A percentile compares a stretch with the other conserved stretches of the same genome.
These are phyloP conservation scores for Leccinum variicolor DNA, from an alignment of 768 basidiomycete genomes.

Conservation along the genomic window DNA sequence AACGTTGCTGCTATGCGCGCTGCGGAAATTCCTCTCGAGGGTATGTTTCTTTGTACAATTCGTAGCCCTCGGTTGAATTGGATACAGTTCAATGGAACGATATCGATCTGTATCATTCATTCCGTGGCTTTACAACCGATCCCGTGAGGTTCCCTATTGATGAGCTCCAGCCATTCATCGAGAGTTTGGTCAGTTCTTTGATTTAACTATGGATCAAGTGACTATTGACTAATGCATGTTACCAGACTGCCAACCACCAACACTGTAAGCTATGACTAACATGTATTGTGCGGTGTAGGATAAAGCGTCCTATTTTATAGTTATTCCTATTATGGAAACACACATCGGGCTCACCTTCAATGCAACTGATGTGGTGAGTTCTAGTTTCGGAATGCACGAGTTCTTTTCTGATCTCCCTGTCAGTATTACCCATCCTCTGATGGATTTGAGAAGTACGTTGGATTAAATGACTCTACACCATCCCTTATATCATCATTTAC, in stretches of 20 bases:
- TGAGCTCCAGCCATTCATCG: constrained; percentile 52
- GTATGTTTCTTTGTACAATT: constrained; percentile 26
- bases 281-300: not conserved
- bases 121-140: constrained; percentile 67
- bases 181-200: constrained; percentile 46
- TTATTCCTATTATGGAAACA: constrained; percentile 70
- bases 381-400: not conserved
- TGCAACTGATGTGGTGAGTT: constrained; percentile 56
- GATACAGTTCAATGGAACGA: constrained; percentile 71
- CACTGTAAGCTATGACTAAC: constrained; percentile 20
- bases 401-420: not conserved
- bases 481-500: not conserved
- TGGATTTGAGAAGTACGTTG: constrained; percentile 53
- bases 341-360: constrained; percentile 58
- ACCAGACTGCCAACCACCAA: constrained; percentile 26
- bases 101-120: constrained; percentile 68
- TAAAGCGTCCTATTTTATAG: constrained; percentile 27
- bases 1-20: constrained; percentile 58
- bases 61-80: not conserved
- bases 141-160: constrained; percentile 58
- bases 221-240: constrained; percentile 1
- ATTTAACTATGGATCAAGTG: not conserved
- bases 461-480: not conserved
- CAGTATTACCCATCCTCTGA: constrained; percentile 67
- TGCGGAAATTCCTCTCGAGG: constrained; percentile 76